Percentiles rank a stretch among this genome's conserved stretches.
These are phyloP conservation scores for Monascus ruber DNA, from an alignment of 2,329 filamentous ascomycete genomes.

Conservation along the genomic window DNA sequence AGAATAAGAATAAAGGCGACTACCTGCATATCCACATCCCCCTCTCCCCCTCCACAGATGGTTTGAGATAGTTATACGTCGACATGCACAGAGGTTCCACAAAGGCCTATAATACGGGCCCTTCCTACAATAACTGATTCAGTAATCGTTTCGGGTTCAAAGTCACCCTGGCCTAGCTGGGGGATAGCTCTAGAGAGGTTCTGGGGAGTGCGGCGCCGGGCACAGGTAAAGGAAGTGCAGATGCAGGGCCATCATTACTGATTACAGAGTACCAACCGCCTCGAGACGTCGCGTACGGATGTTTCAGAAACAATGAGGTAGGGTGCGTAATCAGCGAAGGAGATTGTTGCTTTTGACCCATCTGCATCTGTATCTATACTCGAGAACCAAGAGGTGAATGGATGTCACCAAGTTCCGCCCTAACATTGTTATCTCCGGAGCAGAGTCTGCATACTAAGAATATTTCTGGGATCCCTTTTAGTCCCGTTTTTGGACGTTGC, in stretches of 20 bases:
- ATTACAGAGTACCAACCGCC: slow-evolving; percentile 34
- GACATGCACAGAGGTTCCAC: slow-evolving; percentile 50
- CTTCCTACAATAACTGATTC: slow-evolving; percentile 54
- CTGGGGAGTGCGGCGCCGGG: slow-evolving; percentile 49
- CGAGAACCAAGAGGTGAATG: slow-evolving; percentile 22
- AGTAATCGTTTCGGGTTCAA: slow-evolving; percentile 52
- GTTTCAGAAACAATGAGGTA: slow-evolving; percentile 60
- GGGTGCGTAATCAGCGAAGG: slow-evolving; percentile 35
- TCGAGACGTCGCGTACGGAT: slow-evolving; percentile 57
- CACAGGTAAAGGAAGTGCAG: slow-evolving; percentile 12
- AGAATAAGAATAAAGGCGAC: neutral
- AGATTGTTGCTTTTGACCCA: slow-evolving; percentile 6
- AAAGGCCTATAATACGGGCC: slow-evolving; percentile 52
- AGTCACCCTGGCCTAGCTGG: slow-evolving; percentile 54
- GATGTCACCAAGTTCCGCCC: slow-evolving; percentile 61
- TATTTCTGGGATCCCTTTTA: slow-evolving; percentile 67
- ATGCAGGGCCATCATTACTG: neutral
- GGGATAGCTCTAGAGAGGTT: slow-evolving; percentile 47
- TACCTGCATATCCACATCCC: slow-evolving; percentile 40
- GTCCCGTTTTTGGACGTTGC: slow-evolving; percentile 63
- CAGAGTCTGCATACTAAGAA: slow-evolving; percentile 50
- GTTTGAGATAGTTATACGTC: slow-evolving; percentile 9
- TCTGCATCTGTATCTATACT: no score
- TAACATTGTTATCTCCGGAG: slow-evolving; percentile 57
- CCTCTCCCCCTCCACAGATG: slow-evolving; percentile 42